A percentile compares a stretch with the other conserved stretches of the same genome.
These are phyloP conservation scores for Flaveria ramosissima DNA, from an alignment of 129 eudicot species.

Conservation along the genomic window DNA sequence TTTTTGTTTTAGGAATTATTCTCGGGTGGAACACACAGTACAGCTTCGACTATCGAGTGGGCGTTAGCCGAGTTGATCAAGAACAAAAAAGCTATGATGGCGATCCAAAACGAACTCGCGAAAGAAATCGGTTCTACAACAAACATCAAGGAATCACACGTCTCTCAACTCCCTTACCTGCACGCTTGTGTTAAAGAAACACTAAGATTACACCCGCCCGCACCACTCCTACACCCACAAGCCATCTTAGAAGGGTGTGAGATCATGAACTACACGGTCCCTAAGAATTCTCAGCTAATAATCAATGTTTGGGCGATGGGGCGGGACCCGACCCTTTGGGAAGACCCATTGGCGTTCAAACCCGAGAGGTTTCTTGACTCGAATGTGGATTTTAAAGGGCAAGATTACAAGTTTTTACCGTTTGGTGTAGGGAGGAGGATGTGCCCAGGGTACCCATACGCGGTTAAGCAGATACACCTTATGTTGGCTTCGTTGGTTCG, in stretches of 20 bases:
- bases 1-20: constrained; percentile 44
- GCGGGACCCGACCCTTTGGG: constrained; percentile 51
- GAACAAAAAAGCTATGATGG: constrained; percentile 35
- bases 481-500: constrained; percentile 51
- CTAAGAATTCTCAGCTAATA: constrained; percentile 43
- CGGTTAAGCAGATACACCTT: constrained; percentile 42
- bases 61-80: constrained; percentile 41
- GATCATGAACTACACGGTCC: constrained; percentile 28
- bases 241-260: constrained; percentile 37
- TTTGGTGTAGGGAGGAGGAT: constrained; percentile 66
- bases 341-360: constrained; percentile 45
- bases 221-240: constrained; percentile 57
- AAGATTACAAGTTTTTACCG: constrained; percentile 53
- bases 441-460: constrained; percentile 61
- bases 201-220: constrained; percentile 60
- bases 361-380: constrained; percentile 53
- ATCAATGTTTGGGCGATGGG: constrained; percentile 65
- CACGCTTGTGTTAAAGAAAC: constrained; percentile 65
- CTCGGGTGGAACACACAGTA: constrained; percentile 52
- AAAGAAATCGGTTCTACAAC: constrained; percentile 28
- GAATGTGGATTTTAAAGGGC: constrained; percentile 54
- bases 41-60: constrained; percentile 44
- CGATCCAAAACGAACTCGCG: constrained; percentile 20
- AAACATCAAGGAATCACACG: constrained; percentile 42
- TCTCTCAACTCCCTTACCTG: constrained; percentile 46